Conservation (phyloP, 2,329 filamentous ascomycete species). For the Talaromyces sp. region DNA sequence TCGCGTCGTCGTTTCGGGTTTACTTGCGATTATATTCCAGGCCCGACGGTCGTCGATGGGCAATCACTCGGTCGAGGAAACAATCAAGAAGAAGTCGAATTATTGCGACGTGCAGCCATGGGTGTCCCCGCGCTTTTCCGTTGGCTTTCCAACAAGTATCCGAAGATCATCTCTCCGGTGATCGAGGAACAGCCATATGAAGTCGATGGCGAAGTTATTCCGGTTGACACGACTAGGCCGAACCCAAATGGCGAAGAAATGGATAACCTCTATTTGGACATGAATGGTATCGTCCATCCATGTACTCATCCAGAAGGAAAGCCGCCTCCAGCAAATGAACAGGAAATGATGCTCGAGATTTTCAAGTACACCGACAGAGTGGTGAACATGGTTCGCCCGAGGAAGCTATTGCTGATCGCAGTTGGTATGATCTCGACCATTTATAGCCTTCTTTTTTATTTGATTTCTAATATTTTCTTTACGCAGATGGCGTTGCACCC, state of each 20-base stretch:
- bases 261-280: constrained; percentile 96
- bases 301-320: constrained; percentile 96
- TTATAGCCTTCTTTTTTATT: neutral
- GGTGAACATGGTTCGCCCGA: constrained; percentile 95
- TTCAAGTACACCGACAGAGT: constrained; percentile 99
- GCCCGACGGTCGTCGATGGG: neutral
- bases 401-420: constrained; percentile 95
- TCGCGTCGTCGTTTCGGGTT: neutral
- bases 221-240: constrained; percentile 74
- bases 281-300: constrained; percentile 99
- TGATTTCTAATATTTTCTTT: constrained; percentile 21
- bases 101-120: constrained; percentile 49
- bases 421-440: constrained; percentile 56
- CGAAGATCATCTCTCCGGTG: constrained; percentile 91
- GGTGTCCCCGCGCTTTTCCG: constrained; percentile 92
- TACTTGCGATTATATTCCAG: neutral
- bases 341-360: constrained; percentile 98
- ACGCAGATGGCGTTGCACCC: constrained; percentile 84
- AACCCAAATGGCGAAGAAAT: constrained; percentile 98
- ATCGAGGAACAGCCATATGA: constrained; percentile 77
- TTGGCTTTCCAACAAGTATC: constrained; percentile 96
- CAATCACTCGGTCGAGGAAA: neutral
- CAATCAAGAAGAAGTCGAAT: neutral
- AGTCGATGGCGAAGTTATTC: constrained; percentile 78
- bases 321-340: constrained; percentile 85